Evolutionary conservation across 257 asterid genomes (phyloP).

Genomic region (Ligustrum vulgare): DNA sequence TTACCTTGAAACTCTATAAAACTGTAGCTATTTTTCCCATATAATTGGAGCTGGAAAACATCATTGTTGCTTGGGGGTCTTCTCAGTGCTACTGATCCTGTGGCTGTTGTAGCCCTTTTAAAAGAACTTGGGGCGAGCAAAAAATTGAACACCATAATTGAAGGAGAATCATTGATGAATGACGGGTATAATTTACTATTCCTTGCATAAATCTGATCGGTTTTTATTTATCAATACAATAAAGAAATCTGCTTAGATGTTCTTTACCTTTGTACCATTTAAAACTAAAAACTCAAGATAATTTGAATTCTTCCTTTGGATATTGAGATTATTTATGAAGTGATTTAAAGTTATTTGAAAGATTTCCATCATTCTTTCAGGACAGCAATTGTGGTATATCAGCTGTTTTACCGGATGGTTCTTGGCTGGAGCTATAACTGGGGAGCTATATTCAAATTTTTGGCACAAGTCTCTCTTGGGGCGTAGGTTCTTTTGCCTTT

Average conservation of each 20-base stretch:
- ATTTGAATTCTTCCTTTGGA: slow-evolving; percentile 17
- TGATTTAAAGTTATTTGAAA: slow-evolving; percentile 9
- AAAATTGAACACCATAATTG: slow-evolving; percentile 89
- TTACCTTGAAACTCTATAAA: slow-evolving; percentile 31
- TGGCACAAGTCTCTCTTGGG: slow-evolving; percentile 79
- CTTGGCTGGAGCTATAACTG: slow-evolving; percentile 71
- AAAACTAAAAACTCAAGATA: slow-evolving; percentile 2
- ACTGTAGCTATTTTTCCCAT: slow-evolving; percentile 78
- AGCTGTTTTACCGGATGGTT: slow-evolving; percentile 81
- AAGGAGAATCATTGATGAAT: slow-evolving; percentile 98
- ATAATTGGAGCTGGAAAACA: slow-evolving; percentile 94
- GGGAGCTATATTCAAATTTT: slow-evolving; percentile 68
- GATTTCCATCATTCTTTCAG: slow-evolving; percentile 49
- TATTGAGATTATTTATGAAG: not conserved
- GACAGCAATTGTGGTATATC: slow-evolving; percentile 95
- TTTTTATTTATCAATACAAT: slow-evolving; percentile 1
- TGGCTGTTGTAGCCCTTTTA: slow-evolving; percentile 94
- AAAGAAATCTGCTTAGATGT: slow-evolving; percentile 8
- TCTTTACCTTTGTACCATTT: slow-evolving; percentile 17
- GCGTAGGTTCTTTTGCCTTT: slow-evolving; percentile 67
- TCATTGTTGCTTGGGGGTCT: slow-evolving; percentile 94
- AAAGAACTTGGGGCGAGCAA: slow-evolving; percentile 98
- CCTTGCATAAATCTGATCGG: not conserved
- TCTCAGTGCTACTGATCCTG: slow-evolving; percentile 99
- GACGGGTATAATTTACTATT: slow-evolving; percentile 65